Evolutionary conservation across 2,329 filamentous ascomycete genomes (phyloP).

Genomic region (Neonectria punicea): DNA sequence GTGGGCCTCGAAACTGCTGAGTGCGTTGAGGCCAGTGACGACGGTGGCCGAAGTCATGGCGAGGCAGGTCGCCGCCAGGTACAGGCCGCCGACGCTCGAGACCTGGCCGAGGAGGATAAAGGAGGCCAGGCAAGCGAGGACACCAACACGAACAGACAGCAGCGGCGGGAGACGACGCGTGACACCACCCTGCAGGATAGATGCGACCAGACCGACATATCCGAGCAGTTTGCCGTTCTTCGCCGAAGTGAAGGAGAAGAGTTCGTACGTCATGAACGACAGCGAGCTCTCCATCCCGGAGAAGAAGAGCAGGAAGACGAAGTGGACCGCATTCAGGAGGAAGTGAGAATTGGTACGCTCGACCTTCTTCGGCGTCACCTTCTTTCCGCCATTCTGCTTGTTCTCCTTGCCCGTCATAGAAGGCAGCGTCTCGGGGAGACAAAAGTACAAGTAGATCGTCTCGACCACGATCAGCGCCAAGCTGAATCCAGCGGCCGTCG

Average conservation of each 20-base stretch:
- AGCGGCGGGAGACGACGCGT: slow-evolving; percentile 87
- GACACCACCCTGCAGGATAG: slow-evolving; percentile 91
- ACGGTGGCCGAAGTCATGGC: slow-evolving; percentile 94
- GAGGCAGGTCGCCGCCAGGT: slow-evolving; percentile 83
- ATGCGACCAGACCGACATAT: slow-evolving; percentile 90
- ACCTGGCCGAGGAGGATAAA: slow-evolving; percentile 83
- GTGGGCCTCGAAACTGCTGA: slow-evolving; percentile 89
- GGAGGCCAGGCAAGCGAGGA: slow-evolving; percentile 79
- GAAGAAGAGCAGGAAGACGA: slow-evolving; percentile 94
- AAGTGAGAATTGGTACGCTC: slow-evolving; percentile 83
- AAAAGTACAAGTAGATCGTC: slow-evolving; percentile 86
- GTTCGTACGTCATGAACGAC: slow-evolving; percentile 95
- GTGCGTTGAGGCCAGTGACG: slow-evolving; percentile 90
- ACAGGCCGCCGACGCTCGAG: slow-evolving; percentile 75
- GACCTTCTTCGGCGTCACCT: slow-evolving; percentile 41
- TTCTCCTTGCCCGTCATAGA: slow-evolving; percentile 54
- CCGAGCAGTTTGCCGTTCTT: slow-evolving; percentile 89
- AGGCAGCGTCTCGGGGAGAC: slow-evolving; percentile 87
- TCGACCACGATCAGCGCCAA: slow-evolving; percentile 86
- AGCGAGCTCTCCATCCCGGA: slow-evolving; percentile 98
- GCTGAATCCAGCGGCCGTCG: slow-evolving; percentile 88
- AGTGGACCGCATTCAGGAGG: slow-evolving; percentile 85
- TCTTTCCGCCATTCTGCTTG: slow-evolving; percentile 36
- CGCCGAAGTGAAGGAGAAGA: slow-evolving; percentile 83
- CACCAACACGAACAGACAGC: slow-evolving; percentile 80